Evolutionary conservation across 768 basidiomycete species (phyloP), one percentile per base, ranked within the genome.

Genomic region (Suillus subaureus): DNA sequence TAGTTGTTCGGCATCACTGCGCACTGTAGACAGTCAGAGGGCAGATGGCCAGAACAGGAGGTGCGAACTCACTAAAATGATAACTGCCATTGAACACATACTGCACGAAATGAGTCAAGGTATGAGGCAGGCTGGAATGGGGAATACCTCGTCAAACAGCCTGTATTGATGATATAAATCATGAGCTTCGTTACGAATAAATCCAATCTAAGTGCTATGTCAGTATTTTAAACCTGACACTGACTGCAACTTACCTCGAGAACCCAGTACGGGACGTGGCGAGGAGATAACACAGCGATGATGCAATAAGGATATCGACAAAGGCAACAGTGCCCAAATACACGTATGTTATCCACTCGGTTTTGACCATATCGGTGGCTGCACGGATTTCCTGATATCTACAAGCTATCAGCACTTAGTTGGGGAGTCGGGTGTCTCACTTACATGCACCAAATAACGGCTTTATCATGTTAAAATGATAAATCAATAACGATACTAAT

Each of bases 111-210:
- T 21, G 28, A 62, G 33, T 15, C 23, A 13, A 39, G 5, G 35
- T 21, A 39, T 55, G 26, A 9, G 18, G n/a, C 12, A 15, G 23
- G 16, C 28, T 40, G 11, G 55, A 63, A 40, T 23, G 16, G 39
- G n/a, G 35, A 28, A n/a, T 55, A 63, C 52, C 62, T 63, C 21
- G 62, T 63, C 31, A 60, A 9, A 60, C 35, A 42, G 3, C 62
- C 62, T 2, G 33, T 61, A n/a, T 61, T 61, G 13, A 61, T 37
- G 37, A 6, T 21, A 23, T 61, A 61, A 28, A 1, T 12, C 55
- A 63, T 40, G 28, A 63, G 35, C 18, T 39, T 63, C 37, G 51
- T 57, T 16, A 61, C 18, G 4, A 60, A 61, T 13, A 26, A 40
- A 13, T 63, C 62, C 21, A 35, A 18, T 18, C 62, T 63, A n/a